These are phyloP conservation scores for Phytopythium sindhum DNA, from an alignment of 352 stramenopile species.

Conservation along the genomic window DNA sequence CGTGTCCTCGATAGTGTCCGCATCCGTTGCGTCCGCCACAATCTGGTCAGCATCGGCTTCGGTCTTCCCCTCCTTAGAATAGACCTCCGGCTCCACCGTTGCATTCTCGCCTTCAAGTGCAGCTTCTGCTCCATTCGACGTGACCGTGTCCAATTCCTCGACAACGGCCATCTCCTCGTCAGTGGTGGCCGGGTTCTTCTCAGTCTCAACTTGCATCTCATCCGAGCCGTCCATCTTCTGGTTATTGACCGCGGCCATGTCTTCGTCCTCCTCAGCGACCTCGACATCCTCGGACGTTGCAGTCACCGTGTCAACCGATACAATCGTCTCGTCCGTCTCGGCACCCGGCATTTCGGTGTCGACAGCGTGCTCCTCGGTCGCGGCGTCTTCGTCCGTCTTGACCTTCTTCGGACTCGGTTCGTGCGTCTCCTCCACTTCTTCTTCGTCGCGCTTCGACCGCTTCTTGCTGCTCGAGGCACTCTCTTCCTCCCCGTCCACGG, in stretches of 20 bases:
- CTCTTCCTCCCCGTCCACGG: neutral
- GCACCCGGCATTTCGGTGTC: neutral
- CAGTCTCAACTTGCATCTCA: neutral
- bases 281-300: constrained; percentile 1
- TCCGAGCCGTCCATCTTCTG: neutral
- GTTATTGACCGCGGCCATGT: neutral
- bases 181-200: neutral
- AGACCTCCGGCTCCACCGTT: neutral
- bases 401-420: constrained; percentile 19
- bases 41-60: neutral
- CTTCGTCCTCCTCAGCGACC: neutral
- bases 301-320: neutral
- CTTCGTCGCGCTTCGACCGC: constrained; percentile 28
- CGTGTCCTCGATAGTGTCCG: neutral
- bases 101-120: neutral
- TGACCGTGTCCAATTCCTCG: neutral
- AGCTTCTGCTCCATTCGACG: neutral
- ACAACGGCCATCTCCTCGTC: neutral
- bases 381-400: constrained; percentile 18
- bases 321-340: neutral
- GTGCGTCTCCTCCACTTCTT: constrained; percentile 17
- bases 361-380: neutral
- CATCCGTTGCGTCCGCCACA: neutral
- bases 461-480: constrained; percentile 17
- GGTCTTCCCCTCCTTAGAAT: neutral